Base-by-base conservation (phyloP, 2,329 filamentous ascomycete species). In the Aspergillus arachidicola region DNA sequence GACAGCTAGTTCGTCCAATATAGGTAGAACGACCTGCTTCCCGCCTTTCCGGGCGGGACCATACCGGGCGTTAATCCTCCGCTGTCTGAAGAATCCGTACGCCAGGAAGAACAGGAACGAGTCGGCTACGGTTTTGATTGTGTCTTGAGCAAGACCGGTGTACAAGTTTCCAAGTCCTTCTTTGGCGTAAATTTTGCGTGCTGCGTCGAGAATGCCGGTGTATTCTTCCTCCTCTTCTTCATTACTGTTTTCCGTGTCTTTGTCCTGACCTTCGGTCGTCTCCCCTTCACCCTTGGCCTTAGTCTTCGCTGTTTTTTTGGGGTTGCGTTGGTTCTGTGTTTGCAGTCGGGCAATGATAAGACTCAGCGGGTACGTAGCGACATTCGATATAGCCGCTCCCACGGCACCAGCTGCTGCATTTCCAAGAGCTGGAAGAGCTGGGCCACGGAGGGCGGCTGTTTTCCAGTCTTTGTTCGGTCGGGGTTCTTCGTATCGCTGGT, bases 91-190 rank as follows among this genome's bases (percentile, higher is more conserved):
- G 60, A 84, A 85, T 3, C 81, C 91, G 79, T 96, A 96, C 63
- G 91, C 89, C 21, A 94, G 84, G 79, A 96, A 96, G 82, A 96
- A 96, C 58, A 96, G 83, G 74, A 95, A 94, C 61, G 90, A 91
- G 79, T 95, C 92, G 34, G 87, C 84, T 26, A 89, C 83, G 28
- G 87, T 88, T 76, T 91, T 92, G 71, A 81, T 83, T 12, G 89
- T 86, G 72, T 91, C 89, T 41, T 86, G 83, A 7, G 83, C 78
- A 1, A 91, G 76, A 30, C 90, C 90, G 28, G 82, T 84, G 73
- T 91, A 97, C 68, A 96, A 89, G 1, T 89, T 91, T 21, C 89
- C 68, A 4, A 91, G 88, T n/a, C 91, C 92, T 76, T 93, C 91
- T 36, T 85, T 82, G 38, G 82, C 79, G 71, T 90, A 90, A 67